A percentile compares a stretch with the other conserved stretches of the same genome.
phyloP scores from a whole-genome alignment of 352 stramenopile species.

The Plasmopara viticola region DNA sequence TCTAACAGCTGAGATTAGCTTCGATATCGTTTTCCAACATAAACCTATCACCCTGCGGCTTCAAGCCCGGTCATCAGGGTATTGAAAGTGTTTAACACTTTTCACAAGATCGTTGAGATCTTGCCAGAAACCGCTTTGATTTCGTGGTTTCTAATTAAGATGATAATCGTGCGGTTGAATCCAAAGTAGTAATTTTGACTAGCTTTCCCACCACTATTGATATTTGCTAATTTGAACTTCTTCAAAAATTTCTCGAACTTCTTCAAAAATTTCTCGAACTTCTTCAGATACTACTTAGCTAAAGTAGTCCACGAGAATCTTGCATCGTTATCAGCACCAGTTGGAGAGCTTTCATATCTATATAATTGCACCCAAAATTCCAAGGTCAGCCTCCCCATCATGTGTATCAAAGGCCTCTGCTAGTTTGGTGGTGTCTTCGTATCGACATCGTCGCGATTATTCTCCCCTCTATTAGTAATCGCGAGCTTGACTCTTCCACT shows the following conservation, averaged over 20 bases:
- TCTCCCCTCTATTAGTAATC: too few relatives aligned
- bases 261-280: slow-evolving; percentile 5
- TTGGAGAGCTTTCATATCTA: background rate
- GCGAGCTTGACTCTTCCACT: background rate
- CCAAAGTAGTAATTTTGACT: background rate
- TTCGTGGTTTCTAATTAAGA: background rate
- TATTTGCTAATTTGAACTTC: background rate
- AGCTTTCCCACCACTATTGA: background rate
- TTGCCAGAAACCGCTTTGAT: background rate
- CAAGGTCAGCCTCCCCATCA: background rate
- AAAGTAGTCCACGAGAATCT: background rate
- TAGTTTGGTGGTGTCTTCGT: background rate
- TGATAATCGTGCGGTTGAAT: background rate
- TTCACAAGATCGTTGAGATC: background rate
- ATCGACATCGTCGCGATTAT: background rate
- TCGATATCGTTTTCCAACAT: slow-evolving; percentile 29
- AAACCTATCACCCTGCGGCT: background rate
- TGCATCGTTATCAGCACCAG: background rate
- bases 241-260: slow-evolving; percentile 3
- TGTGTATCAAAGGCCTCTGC: background rate
- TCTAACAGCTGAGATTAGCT: slow-evolving; percentile 14
- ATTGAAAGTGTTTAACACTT: background rate
- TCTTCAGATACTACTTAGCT: background rate
- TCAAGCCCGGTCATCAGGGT: background rate
- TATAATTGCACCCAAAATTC: background rate